Base-by-base conservation (phyloP, 2,329 filamentous ascomycete genomes). In the Fusarium robinianum region DNA sequence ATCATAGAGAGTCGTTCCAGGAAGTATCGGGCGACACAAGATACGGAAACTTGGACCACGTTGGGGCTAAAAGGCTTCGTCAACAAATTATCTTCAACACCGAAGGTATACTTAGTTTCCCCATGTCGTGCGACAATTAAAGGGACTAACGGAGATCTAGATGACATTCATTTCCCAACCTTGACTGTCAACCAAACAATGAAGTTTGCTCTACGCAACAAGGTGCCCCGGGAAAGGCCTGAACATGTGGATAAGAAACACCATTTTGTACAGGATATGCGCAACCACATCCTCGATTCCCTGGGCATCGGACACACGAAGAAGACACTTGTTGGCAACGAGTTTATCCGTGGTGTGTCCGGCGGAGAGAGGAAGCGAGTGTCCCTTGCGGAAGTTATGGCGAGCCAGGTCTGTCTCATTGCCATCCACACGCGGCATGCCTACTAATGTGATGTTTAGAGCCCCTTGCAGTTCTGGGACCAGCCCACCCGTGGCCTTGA, bases 401-500 rank as follows among this genome's bases (percentile, higher is more conserved):
- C 68, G 3, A 64, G 40, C 57, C 49, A 63, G 65, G 49, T 75
- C 74, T 4, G 47, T 29, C n/a, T n/a, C n/a, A n/a, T n/a, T n/a
- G n/a, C n/a, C n/a, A n/a, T n/a, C n/a, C n/a, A n/a, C n/a, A n/a
- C n/a, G n/a, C n/a, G n/a, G n/a, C n/a, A 2, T 24, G 3, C 11
- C 14, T 5, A 8, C 16, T 25, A 10, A 49, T 12, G 14, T 14
- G 6, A 6, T 31, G 8, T 12, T 14, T 7, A 55, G 46, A 36
- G 46, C 77, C 74, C 74, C 0, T 75, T 87, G 3, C 77, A 84
- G 8, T 84, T 79, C 55, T 87, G 83, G 82, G 85, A 88, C 57
- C 87, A 88, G 58, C 80, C 78, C 1, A 88, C 84, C 1, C 71
- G 85, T 40, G 85, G 85, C 26, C 70, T 88, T 1, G 85, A 88